Conservation (phyloP, 2,329 filamentous ascomycete species). For the Oidium heveae region DNA sequence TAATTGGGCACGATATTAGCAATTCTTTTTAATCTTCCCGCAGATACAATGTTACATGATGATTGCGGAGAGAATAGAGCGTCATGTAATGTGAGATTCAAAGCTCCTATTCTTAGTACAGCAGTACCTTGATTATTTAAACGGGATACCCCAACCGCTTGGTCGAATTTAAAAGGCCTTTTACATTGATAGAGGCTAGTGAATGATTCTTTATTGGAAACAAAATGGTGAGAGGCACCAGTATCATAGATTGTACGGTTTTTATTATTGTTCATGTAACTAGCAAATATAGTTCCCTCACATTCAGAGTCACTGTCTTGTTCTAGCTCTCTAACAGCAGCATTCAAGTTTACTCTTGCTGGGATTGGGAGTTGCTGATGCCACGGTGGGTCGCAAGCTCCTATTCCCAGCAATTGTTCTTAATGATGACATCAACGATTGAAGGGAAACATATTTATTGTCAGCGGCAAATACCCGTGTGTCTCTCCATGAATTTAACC, state of each 20-base stretch:
- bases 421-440: not conserved
- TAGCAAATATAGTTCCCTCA: not conserved
- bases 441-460: not conserved
- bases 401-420: no score
- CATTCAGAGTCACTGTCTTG: not conserved
- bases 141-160: not conserved
- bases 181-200: not conserved
- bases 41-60: not conserved
- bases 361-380: no score
- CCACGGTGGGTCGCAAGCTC: no score
- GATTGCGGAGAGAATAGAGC: not conserved
- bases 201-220: not conserved
- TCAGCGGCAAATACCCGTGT: not conserved
- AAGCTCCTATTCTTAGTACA: not conserved
- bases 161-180: not conserved
- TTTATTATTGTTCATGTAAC: not conserved
- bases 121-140: not conserved
- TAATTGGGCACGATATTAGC: not conserved
- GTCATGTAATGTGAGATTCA: not conserved
- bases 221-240: not conserved
- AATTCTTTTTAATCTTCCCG: not conserved
- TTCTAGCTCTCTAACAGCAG: no score
- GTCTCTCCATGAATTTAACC: not conserved
- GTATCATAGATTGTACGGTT: not conserved
- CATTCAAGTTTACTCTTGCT: no score